Conservation (phyloP, 2,329 filamentous ascomycete species). For the Apiospora kogelbergensis region DNA sequence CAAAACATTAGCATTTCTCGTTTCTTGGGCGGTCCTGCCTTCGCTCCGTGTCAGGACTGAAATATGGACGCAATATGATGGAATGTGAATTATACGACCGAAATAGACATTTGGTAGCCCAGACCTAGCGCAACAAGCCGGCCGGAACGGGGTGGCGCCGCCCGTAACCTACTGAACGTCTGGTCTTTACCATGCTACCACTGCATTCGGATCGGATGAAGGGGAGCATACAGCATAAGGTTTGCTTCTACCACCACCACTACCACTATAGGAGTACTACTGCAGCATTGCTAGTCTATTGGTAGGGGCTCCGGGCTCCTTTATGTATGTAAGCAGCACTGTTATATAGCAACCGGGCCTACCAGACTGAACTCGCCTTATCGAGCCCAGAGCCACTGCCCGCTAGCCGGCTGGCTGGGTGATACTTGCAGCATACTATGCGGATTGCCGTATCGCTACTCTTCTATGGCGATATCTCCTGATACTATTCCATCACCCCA, state of each 20-base stretch:
- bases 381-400: too few species aligned
- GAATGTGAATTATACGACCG: neutral
- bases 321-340: too few species aligned
- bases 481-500: neutral
- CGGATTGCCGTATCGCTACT: neutral
- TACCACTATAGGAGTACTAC: neutral
- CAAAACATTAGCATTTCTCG: neutral
- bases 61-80: neutral
- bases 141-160: neutral
- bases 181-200: neutral
- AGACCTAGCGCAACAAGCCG: neutral
- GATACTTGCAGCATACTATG: neutral
- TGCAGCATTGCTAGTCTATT: neutral
- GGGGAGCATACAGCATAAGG: neutral
- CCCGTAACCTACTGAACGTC: neutral
- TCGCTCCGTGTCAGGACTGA: neutral
- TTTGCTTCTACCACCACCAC: neutral
- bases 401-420: neutral
- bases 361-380: neutral
- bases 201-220: neutral
- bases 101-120: neutral
- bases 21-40: neutral
- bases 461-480: neutral
- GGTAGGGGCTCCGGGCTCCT: neutral
- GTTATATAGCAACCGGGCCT: neutral